Conservation (phyloP, 2,329 filamentous ascomycete genomes). For the Fusarium lateritium region DNA sequence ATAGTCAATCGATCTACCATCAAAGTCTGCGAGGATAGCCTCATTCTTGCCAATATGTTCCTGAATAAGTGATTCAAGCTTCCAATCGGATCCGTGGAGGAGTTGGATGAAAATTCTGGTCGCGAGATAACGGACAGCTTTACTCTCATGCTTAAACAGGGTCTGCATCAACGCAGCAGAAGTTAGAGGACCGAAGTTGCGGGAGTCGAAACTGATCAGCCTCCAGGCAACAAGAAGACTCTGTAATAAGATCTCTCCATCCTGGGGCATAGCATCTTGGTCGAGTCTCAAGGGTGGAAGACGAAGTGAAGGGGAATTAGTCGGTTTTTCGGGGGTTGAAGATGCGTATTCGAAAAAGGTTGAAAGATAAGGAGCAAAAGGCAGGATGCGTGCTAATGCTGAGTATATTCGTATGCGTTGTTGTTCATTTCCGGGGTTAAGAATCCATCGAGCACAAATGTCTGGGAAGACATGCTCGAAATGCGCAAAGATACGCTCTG, state of each 20-base stretch:
- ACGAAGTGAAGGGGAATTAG: slow-evolving; percentile 46
- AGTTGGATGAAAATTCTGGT: slow-evolving; percentile 85
- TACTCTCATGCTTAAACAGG: slow-evolving; percentile 74
- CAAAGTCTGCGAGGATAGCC: slow-evolving; percentile 78
- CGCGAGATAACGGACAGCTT: slow-evolving; percentile 82
- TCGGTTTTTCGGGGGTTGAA: slow-evolving; percentile 28
- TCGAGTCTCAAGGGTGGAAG: slow-evolving; percentile 52
- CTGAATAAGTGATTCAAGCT: slow-evolving; percentile 79
- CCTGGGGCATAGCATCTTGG: slow-evolving; percentile 44
- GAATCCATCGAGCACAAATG: slow-evolving; percentile 84
- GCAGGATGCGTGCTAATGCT: slow-evolving; percentile 84
- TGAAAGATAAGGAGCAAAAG: slow-evolving; percentile 85
- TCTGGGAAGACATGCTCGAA: slow-evolving; percentile 85
- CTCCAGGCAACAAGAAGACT: slow-evolving; percentile 74
- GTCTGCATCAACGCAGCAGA: slow-evolving; percentile 77
- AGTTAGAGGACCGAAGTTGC: slow-evolving; percentile 75
- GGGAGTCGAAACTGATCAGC: slow-evolving; percentile 81
- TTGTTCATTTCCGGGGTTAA: slow-evolving; percentile 58
- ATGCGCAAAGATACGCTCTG: slow-evolving; percentile 80
- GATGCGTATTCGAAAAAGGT: slow-evolving; percentile 71
- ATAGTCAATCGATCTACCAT: slow-evolving; percentile 83
- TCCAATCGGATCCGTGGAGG: slow-evolving; percentile 84
- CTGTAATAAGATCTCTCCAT: slow-evolving; percentile 48
- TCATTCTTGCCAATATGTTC: slow-evolving; percentile 74
- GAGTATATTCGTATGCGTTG: slow-evolving; percentile 68